These are phyloP conservation scores for Butyriboletus appendiculatus DNA, from an alignment of 1,284 basidiomycete species.

Conservation along the genomic window DNA sequence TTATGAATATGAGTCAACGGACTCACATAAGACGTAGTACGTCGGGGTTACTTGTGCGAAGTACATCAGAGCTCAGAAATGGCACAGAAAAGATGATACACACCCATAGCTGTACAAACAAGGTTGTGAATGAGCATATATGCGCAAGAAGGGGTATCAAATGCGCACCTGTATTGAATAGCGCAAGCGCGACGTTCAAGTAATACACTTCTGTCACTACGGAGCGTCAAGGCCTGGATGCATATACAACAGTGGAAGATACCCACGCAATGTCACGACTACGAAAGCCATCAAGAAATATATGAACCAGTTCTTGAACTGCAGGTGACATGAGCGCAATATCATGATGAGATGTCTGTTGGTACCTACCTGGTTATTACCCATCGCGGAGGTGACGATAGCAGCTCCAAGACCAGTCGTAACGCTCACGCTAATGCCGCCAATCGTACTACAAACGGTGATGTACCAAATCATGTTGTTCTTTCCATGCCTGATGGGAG, in stretches of 20 bases:
- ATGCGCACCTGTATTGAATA: constrained; percentile 85
- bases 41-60: constrained; percentile 71
- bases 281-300: constrained; percentile 90
- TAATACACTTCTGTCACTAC: constrained; percentile 92
- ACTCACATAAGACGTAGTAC: constrained; percentile 82
- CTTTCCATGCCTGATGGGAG: constrained; percentile 69
- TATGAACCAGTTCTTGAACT: constrained; percentile 84
- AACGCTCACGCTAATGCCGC: constrained; percentile 94
- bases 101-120: constrained; percentile 71
- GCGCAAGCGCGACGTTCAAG: constrained; percentile 93
- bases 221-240: constrained; percentile 21
- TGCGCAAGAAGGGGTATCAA: not conserved
- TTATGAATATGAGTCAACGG: not conserved
- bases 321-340: not conserved
- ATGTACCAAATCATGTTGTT: constrained; percentile 97
- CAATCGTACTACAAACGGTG: constrained; percentile 92
- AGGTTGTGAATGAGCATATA: constrained; percentile 12
- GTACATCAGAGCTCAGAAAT: constrained; percentile 15
- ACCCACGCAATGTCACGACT: constrained; percentile 74
- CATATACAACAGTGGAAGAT: constrained; percentile 1
- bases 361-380: constrained; percentile 77
- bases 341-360: not conserved
- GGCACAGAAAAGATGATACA: constrained; percentile 12
- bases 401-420: constrained; percentile 93
- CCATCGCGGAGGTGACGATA: constrained; percentile 85